phyloP scores from a whole-genome alignment of 164 flowering plant species.

The Sedum album region DNA sequence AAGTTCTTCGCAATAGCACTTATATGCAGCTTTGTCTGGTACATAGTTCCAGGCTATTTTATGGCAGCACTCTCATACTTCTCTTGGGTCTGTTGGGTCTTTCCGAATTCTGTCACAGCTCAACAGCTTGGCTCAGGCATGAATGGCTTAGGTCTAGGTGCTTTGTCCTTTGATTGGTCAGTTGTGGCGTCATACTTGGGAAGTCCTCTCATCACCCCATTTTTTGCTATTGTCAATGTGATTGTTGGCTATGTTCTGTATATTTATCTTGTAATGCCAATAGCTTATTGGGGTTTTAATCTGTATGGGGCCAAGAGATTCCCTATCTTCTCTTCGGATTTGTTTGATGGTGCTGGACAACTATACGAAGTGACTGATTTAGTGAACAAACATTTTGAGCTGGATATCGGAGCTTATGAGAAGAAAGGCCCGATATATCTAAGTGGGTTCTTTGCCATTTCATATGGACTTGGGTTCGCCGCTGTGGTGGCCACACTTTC shows the following conservation, averaged over 20 bases:
- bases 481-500: slow-evolving; percentile 45
- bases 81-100: slow-evolving; percentile 14
- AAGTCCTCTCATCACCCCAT: slow-evolving; percentile 14
- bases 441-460: slow-evolving; percentile 41
- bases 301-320: slow-evolving; percentile 10
- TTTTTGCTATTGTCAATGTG: slow-evolving; percentile 17
- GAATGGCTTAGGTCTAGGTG: slow-evolving; percentile 11
- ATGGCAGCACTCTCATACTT: slow-evolving; percentile 12
- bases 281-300: slow-evolving; percentile 15
- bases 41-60: slow-evolving; percentile 12
- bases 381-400: slow-evolving; percentile 40
- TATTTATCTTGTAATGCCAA: slow-evolving; percentile 4
- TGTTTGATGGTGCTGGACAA: slow-evolving; percentile 32
- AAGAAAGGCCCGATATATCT: slow-evolving; percentile 32
- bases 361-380: slow-evolving; percentile 27
- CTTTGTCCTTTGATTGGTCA: slow-evolving; percentile 15
- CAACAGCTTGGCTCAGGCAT: slow-evolving; percentile 17
- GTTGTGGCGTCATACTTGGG: slow-evolving; percentile 12
- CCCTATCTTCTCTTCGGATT: slow-evolving; percentile 14
- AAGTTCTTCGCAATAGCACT: slow-evolving; percentile 15
- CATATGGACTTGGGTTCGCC: slow-evolving; percentile 58
- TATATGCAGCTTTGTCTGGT: slow-evolving; percentile 13
- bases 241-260: slow-evolving; percentile 6
- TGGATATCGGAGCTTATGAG: slow-evolving; percentile 24
- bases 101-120: slow-evolving; percentile 15